A percentile compares a stretch with the other conserved stretches of the same genome.
Evolutionary conservation across 768 basidiomycete genomes (phyloP).

Genomic region (Ramaria sp.): DNA sequence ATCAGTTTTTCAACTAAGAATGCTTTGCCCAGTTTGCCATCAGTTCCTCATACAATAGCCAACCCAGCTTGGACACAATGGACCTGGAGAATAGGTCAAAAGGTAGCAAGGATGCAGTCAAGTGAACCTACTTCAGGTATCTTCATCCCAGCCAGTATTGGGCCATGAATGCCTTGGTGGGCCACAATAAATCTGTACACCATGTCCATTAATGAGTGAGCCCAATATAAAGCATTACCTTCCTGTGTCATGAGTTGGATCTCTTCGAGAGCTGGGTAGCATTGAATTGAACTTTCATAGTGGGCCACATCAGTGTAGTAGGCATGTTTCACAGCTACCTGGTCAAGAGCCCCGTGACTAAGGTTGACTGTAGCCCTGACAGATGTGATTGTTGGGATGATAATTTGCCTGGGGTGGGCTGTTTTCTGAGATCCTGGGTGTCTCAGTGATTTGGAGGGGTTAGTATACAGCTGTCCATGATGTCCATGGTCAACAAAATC

Average conservation of each 20-base stretch:
- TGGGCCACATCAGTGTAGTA: neutral
- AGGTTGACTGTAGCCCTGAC: neutral
- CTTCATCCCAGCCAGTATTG: neutral
- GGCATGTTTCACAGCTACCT: neutral
- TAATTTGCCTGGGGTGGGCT: neutral
- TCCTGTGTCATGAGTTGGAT: neutral
- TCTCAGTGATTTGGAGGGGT: neutral
- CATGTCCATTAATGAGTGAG: neutral
- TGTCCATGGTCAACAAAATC: neutral
- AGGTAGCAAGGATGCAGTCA: neutral
- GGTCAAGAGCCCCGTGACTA: too few relatives aligned
- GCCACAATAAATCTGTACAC: neutral
- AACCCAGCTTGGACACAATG: neutral
- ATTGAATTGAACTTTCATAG: neutral
- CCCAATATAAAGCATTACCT: neutral
- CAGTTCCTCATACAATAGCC: neutral
- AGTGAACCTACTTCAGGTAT: neutral
- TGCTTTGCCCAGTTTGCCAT: neutral
- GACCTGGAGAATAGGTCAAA: neutral
- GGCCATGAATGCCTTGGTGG: neutral
- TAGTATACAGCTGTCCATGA: neutral
- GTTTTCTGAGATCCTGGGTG: neutral
- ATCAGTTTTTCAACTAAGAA: neutral
- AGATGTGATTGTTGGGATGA: neutral
- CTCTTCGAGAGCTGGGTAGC: neutral